Percentiles rank a stretch among this genome's conserved stretches.
Conservation (phyloP, 1,139 yeast genomes). For the Pichia sp. region DNA sequence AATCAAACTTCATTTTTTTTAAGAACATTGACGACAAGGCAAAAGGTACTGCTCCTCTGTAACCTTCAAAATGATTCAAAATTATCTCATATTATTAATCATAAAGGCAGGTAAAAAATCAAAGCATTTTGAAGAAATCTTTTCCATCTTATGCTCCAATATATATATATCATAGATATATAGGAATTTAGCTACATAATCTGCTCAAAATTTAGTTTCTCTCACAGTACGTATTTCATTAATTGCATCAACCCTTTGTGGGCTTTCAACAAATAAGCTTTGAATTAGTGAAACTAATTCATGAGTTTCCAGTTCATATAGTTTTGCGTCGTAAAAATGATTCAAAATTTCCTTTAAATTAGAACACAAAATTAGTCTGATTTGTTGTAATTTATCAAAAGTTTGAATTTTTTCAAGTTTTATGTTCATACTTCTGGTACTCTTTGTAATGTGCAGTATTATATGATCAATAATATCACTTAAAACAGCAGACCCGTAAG, state of each 20-base stretch:
- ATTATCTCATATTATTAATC: too few species aligned
- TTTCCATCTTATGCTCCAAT: too few species aligned
- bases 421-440: not conserved
- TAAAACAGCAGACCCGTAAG: conserved; percentile 26
- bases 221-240: conserved; percentile 51
- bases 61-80: too few species aligned
- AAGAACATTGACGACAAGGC: too few species aligned
- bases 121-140: too few species aligned
- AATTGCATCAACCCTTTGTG: conserved; percentile 53
- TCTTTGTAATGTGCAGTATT: not conserved
- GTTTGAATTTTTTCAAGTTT: conserved; percentile 23
- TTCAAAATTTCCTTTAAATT: conserved; percentile 67
- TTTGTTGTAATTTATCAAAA: conserved; percentile 40
- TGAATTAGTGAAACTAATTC: conserved; percentile 60
- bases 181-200: not conserved
- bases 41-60: too few species aligned
- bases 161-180: not conserved
- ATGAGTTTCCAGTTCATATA: conserved; percentile 60
- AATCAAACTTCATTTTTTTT: too few species aligned
- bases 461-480: conserved; percentile 17
- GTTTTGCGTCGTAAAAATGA: conserved; percentile 64
- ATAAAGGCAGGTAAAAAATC: too few species aligned
- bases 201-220: conserved; percentile 7
- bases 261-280: conserved; percentile 67
- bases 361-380: conserved; percentile 41